Evolutionary conservation across 495 filamentous ascomycete genomes (phyloP).

Genomic region (Neurospora sp.): DNA sequence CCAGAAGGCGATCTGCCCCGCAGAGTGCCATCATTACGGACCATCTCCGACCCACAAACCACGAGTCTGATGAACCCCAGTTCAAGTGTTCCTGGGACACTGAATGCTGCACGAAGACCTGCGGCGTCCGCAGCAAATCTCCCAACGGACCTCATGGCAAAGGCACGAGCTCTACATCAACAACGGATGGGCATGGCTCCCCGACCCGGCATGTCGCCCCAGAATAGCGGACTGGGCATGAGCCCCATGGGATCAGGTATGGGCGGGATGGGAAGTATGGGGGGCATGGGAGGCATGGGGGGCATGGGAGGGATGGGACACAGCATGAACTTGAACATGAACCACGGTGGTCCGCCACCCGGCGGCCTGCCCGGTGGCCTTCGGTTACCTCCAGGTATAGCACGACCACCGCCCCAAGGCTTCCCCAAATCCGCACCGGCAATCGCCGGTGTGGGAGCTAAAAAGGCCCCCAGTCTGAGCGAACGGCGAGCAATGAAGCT

Average conservation of each 20-base stretch:
- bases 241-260: conserved; percentile 5
- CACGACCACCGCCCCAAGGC: conserved; percentile 30
- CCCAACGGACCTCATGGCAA: conserved; percentile 72
- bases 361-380: conserved; percentile 29
- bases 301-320: neutral
- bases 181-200: conserved; percentile 24
- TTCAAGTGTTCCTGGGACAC: conserved; percentile 69
- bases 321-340: conserved; percentile 3
- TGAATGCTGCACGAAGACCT: conserved; percentile 49
- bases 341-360: neutral
- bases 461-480: conserved; percentile 24
- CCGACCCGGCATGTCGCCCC: conserved; percentile 7
- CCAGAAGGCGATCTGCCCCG: conserved; percentile 21
- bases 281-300: conserved; percentile 1
- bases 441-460: conserved; percentile 18
- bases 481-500: conserved; percentile 35
- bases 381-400: conserved; percentile 30
- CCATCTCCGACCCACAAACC: conserved; percentile 44
- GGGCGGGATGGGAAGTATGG: neutral
- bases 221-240: neutral
- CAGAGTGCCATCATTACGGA: conserved; percentile 44
- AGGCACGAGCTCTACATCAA: conserved; percentile 52
- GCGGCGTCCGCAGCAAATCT: conserved; percentile 41
- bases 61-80: conserved; percentile 53
- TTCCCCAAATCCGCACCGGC: conserved; percentile 40